Percentiles rank a stretch among this genome's conserved stretches.
These are phyloP conservation scores for Ceratocystis cubensis DNA, from an alignment of 2,329 filamentous ascomycete genomes.

Conservation along the genomic window DNA sequence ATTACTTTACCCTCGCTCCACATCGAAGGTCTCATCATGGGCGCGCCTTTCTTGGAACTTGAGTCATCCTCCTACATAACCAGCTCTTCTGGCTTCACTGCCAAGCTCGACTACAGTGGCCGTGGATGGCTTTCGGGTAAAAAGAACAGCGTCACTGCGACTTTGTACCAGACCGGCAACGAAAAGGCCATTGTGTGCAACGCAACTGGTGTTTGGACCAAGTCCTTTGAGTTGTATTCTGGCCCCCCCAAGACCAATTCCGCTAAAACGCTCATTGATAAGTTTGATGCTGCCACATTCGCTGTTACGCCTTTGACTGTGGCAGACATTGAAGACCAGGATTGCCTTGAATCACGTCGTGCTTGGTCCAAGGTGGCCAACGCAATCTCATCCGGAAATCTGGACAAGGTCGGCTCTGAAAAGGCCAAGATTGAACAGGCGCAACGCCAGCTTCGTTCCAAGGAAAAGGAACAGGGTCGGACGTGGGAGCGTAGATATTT, in stretches of 20 bases:
- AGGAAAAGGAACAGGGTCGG: constrained; percentile 61
- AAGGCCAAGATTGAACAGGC: constrained; percentile 85
- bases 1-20: constrained; percentile 86
- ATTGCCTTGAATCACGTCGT: constrained; percentile 73
- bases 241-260: constrained; percentile 42
- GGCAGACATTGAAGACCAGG: constrained; percentile 62
- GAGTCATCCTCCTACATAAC: constrained; percentile 75
- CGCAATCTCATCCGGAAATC: constrained; percentile 63
- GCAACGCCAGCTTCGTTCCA: constrained; percentile 60
- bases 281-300: constrained; percentile 46
- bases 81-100: constrained; percentile 73
- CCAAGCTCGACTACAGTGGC: constrained; percentile 84
- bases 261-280: constrained; percentile 39
- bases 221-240: constrained; percentile 64
- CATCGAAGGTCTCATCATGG: constrained; percentile 83
- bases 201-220: constrained; percentile 84
- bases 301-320: constrained; percentile 57
- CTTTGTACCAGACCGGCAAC: constrained; percentile 55
- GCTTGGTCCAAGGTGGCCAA: constrained; percentile 80
- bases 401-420: constrained; percentile 64
- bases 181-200: constrained; percentile 68
- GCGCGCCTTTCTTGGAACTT: constrained; percentile 80
- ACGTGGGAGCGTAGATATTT: constrained; percentile 83
- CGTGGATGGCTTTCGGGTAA: constrained; percentile 92
- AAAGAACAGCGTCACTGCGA: constrained; percentile 79